Evolutionary conservation across 169 alveolate species (phyloP).

Genomic region (Plasmodium knowlesi): DNA sequence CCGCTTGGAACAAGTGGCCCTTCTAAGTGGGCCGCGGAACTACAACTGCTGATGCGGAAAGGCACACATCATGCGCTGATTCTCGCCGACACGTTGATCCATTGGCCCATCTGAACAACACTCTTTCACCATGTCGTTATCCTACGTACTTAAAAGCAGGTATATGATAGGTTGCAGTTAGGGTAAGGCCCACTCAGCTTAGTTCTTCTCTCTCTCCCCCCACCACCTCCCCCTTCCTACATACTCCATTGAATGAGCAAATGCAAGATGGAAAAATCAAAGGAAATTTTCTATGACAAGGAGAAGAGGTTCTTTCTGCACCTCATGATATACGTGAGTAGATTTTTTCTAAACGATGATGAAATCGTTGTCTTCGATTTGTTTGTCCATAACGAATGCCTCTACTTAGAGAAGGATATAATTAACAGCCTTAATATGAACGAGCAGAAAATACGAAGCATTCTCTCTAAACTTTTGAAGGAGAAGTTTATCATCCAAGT

Average conservation of each 20-base stretch:
- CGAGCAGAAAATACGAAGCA: slow-evolving; percentile 77
- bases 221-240: too few species aligned
- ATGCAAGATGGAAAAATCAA: slow-evolving; percentile 24
- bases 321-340: slow-evolving; percentile 58
- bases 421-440: slow-evolving; percentile 78
- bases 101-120: neutral
- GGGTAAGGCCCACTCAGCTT: neutral
- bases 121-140: neutral
- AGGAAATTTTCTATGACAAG: slow-evolving; percentile 53
- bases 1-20: neutral
- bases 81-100: neutral
- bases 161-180: too few species aligned
- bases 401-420: slow-evolving; percentile 80
- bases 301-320: slow-evolving; percentile 31
- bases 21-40: neutral
- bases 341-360: slow-evolving; percentile 83
- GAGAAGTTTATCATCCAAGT: slow-evolving; percentile 42
- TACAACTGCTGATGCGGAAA: neutral
- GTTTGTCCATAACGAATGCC: slow-evolving; percentile 78
- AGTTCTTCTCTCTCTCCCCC: neutral
- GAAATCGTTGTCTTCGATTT: slow-evolving; percentile 82
- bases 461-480: slow-evolving; percentile 69
- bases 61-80: neutral
- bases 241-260: neutral
- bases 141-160: neutral